Evolutionary conservation across 1,139 yeast species (phyloP).

Genomic region (Yamadazyma jaroonii): DNA sequence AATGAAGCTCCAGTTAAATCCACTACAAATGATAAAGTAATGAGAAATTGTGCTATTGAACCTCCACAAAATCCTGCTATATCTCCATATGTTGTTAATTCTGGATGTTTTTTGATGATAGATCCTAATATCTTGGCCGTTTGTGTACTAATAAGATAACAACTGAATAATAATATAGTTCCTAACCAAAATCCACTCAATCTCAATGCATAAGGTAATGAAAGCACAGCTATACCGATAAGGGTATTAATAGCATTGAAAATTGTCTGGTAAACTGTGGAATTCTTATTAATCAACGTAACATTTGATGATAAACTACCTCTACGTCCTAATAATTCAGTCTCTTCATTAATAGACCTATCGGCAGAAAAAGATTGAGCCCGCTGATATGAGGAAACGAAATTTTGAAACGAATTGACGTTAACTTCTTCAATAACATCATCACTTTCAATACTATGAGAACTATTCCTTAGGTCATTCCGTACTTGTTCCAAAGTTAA

Average conservation of each 20-base stretch:
- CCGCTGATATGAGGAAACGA: constrained; percentile 74
- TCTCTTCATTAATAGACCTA: constrained; percentile 13
- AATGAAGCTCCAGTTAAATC: constrained; percentile 81
- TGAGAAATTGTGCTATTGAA: constrained; percentile 46
- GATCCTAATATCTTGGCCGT: constrained; percentile 58
- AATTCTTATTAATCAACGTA: constrained; percentile 22
- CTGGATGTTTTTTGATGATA: constrained; percentile 27
- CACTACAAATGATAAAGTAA: constrained; percentile 68
- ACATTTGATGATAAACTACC: constrained; percentile 14
- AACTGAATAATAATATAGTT: constrained; percentile 42
- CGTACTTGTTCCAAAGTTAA: background rate
- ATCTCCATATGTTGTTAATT: constrained; percentile 40
- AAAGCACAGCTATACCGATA: constrained; percentile 82
- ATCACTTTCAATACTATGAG: background rate
- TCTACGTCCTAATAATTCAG: constrained; percentile 4
- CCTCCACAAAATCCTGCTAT: constrained; percentile 49
- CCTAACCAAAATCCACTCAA: constrained; percentile 84
- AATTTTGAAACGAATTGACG: constrained; percentile 65
- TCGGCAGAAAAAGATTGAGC: constrained; percentile 59
- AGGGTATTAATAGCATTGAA: constrained; percentile 85
- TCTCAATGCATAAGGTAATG: constrained; percentile 77
- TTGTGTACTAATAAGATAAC: constrained; percentile 62
- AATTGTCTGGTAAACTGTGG: constrained; percentile 80
- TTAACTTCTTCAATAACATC: constrained; percentile 4
- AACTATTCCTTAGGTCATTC: background rate